Base-by-base conservation (phyloP, 2,329 filamentous ascomycete genomes). In the Neonectria punicea region DNA sequence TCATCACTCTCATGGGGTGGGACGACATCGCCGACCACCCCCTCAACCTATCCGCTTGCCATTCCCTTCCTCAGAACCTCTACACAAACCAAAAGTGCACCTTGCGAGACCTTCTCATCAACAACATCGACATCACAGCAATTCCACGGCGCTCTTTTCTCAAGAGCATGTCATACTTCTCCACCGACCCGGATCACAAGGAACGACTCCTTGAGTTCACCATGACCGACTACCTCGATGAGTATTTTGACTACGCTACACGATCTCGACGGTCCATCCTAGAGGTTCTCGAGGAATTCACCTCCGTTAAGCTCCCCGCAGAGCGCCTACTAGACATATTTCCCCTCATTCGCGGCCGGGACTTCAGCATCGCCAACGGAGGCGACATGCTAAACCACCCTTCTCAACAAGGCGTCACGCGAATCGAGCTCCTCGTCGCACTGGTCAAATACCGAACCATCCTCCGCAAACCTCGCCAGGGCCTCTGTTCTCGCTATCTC, bases 191-290 rank as follows among this genome's bases (percentile, higher is more conserved):
- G 2, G 89, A 89, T 73, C 95, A 99, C 74, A 89, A 89, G 71
- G 92, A 96, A 66, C 89, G 95, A 2, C 86, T 99, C 0, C 79
- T 91, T 9, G 96, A 99, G 75, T 96, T 99, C 73, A 90, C 90
- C 1, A 87, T 92, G 72, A 89, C 93, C 0, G 87, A 92, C 50
- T 93, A 91, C 72, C 88, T 95, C 6, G 94, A 98, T 72, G 96
- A 99, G 72, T 90, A 97, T 61, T 98, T 93, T 81, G 95, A 99
- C 80, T 99, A 99, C 76, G 96, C 96, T 1, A 94, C 94, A 0
- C 90, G 96, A 9, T 93, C 95, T 1, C 90, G 94, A 36, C 90
- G 96, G 36, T 97, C 92, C 63, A 97, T 98, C 62, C 83, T 99
- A 6, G 96, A 99, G 79, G 91, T 97, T 4, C 86, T 99, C 30